Evolutionary conservation across 2,329 filamentous ascomycete species (phyloP).

Genomic region (Alternaria incomplexa): DNA sequence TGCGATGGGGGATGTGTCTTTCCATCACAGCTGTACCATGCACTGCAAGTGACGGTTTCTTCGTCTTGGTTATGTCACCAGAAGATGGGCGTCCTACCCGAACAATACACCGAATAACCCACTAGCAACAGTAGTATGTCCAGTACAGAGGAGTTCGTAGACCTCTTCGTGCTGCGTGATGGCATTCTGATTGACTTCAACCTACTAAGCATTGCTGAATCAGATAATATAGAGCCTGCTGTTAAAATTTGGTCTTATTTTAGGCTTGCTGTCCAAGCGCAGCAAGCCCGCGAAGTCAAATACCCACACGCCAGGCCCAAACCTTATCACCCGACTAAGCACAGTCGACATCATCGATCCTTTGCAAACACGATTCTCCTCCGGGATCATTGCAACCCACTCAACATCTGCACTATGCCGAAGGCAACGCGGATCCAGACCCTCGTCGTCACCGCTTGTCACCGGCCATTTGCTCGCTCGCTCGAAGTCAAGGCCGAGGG

Average conservation of each 20-base stretch:
- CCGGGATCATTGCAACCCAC: not conserved
- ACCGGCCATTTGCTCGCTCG: not conserved
- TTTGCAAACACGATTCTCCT: slow-evolving; percentile 3
- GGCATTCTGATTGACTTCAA: not conserved
- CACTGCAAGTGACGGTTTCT: not conserved
- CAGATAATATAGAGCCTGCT: not conserved
- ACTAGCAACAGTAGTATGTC: not conserved
- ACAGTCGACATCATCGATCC: not conserved
- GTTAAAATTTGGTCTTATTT: not conserved
- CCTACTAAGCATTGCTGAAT: not conserved
- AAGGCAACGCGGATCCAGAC: not conserved
- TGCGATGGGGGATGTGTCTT: not conserved
- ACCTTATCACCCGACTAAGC: not conserved
- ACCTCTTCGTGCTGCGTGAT: not conserved
- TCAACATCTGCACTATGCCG: not conserved
- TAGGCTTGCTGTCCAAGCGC: not conserved
- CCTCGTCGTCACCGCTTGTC: slow-evolving; percentile 4
- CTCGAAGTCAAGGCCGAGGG: not conserved
- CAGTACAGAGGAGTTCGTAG: not conserved
- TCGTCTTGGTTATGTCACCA: not conserved
- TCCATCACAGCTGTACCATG: not conserved
- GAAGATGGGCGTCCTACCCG: not conserved
- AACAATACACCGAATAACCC: not conserved
- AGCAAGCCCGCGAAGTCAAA: not conserved
- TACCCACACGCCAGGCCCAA: not conserved